These are phyloP conservation scores for Debaryomyces fabryi DNA, from an alignment of 1,139 yeast species.

Conservation along the genomic window DNA sequence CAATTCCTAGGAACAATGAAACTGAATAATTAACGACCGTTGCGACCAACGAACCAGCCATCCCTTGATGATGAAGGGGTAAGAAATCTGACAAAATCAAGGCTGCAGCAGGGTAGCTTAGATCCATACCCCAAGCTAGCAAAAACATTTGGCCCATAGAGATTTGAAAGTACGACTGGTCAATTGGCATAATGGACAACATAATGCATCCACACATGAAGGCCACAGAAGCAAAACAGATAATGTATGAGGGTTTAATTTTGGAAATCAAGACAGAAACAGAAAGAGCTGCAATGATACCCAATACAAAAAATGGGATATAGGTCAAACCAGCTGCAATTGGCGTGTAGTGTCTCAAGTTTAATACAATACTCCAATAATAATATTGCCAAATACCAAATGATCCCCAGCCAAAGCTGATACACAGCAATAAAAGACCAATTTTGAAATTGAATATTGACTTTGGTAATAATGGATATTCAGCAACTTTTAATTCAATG, in stretches of 20 bases:
- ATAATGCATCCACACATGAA: conserved; percentile 52
- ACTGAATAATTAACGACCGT: conserved; percentile 59
- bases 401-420: conserved; percentile 59
- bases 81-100: conserved; percentile 52
- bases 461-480: conserved; percentile 49
- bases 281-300: conserved; percentile 47
- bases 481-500: conserved; percentile 28
- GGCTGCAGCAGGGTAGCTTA: conserved; percentile 60
- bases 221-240: conserved; percentile 45
- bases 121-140: conserved; percentile 60
- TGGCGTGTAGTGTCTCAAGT: conserved; percentile 48
- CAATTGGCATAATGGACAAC: conserved; percentile 50
- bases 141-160: conserved; percentile 52
- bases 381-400: conserved; percentile 56
- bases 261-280: conserved; percentile 46
- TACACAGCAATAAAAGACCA: conserved; percentile 38
- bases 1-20: conserved; percentile 54
- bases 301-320: conserved; percentile 48
- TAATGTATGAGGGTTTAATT: conserved; percentile 47
- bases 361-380: conserved; percentile 45
- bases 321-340: conserved; percentile 47
- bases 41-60: conserved; percentile 60
- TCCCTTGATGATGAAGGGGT: conserved; percentile 57
- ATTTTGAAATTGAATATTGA: conserved; percentile 41
- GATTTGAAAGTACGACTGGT: conserved; percentile 50